phyloP scores from a whole-genome alignment of 345 rosid species.

The Mercurialis annua region DNA sequence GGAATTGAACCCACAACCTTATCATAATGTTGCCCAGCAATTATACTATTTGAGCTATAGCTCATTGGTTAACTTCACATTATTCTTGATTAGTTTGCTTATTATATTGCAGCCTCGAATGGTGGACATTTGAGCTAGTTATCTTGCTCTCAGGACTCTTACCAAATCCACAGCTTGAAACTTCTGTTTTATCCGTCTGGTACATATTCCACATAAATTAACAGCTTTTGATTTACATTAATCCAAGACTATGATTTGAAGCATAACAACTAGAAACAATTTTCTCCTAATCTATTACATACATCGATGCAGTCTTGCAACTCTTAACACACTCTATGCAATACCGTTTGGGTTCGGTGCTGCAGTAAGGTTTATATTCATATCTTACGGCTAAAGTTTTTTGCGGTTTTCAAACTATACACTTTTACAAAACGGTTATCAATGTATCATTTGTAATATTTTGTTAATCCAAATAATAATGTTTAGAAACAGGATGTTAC shows the following conservation, averaged over 20 bases:
- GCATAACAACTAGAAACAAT: not conserved
- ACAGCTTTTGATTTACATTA: not conserved
- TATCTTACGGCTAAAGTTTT: no score
- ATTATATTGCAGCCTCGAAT: constrained; percentile 60
- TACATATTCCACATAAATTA: constrained; percentile 37
- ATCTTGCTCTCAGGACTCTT: no score
- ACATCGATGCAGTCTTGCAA: constrained; percentile 17
- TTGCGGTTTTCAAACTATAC: no score
- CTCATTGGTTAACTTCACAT: no score
- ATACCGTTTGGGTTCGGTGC: constrained; percentile 24
- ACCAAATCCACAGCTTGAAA: no score
- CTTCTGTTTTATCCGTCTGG: constrained; percentile 88
- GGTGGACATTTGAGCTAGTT: constrained; percentile 94
- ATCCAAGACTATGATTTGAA: no score
- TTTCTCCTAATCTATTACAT: not conserved
- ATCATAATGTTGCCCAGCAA: not conserved
- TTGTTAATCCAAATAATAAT: no score
- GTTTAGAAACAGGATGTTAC: no score
- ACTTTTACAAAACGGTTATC: no score
- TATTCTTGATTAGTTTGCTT: constrained; percentile 3
- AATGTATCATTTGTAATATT: no score
- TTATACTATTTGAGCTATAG: not conserved
- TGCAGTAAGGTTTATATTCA: constrained; percentile 20
- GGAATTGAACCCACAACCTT: no score
- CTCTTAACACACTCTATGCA: constrained; percentile 20